phyloP scores from a whole-genome alignment of 1,139 yeast genomes.

The Hansenula anomala region DNA sequence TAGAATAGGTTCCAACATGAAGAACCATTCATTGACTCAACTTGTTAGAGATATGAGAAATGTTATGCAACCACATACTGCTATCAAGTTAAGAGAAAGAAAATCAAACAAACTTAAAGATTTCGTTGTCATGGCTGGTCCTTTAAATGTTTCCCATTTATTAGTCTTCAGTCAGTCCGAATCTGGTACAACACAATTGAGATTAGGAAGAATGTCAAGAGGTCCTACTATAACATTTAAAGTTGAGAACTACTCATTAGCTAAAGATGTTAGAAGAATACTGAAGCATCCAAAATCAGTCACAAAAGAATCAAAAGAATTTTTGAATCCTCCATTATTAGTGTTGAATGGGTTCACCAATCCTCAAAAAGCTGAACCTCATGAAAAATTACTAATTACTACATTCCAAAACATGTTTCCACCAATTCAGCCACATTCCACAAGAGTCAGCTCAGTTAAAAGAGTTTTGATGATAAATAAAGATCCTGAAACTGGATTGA shows the following conservation, averaged over 20 bases:
- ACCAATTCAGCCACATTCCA: constrained; percentile 76
- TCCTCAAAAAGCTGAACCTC: constrained; percentile 49
- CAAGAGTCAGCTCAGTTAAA: constrained; percentile 68
- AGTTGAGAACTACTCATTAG: constrained; percentile 70
- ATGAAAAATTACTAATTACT: constrained; percentile 80
- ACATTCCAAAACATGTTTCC: constrained; percentile 97
- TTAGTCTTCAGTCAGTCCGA: constrained; percentile 82
- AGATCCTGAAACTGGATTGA: constrained; percentile 61
- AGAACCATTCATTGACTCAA: constrained; percentile 77
- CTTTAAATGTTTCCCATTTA: constrained; percentile 86
- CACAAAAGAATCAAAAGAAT: constrained; percentile 59
- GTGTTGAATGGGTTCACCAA: constrained; percentile 85
- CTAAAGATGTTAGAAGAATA: constrained; percentile 73
- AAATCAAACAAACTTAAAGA: constrained; percentile 84
- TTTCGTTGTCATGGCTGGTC: constrained; percentile 95
- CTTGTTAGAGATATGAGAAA: constrained; percentile 83
- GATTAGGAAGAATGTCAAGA: constrained; percentile 83
- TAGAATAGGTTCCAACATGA: constrained; percentile 73
- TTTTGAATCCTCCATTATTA: constrained; percentile 76
- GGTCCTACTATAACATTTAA: constrained; percentile 92
- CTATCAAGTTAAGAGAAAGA: constrained; percentile 80
- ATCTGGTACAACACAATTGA: constrained; percentile 74
- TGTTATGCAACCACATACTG: constrained; percentile 96
- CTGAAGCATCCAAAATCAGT: constrained; percentile 68
- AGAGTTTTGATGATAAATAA: constrained; percentile 83